phyloP scores from a whole-genome alignment of 768 basidiomycete genomes.

The Coprinellus aureogranulatus region DNA sequence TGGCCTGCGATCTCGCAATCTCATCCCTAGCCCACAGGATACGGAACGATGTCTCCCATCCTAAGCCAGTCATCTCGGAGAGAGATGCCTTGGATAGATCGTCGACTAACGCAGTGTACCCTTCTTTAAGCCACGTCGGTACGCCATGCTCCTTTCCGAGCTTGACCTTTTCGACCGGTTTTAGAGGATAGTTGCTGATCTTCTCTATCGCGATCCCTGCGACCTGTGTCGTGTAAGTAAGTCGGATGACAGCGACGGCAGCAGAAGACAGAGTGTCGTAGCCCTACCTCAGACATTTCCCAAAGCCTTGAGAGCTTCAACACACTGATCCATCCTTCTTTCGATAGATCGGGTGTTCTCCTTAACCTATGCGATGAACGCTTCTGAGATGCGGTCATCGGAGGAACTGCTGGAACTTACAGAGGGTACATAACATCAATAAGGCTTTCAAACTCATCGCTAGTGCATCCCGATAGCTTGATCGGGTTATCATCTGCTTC shows the following conservation, averaged over 20 bases:
- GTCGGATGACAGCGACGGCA: too few species aligned
- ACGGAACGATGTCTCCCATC: neutral
- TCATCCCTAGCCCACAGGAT: neutral
- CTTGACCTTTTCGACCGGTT: neutral
- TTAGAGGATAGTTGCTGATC: neutral
- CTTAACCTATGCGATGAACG: neutral
- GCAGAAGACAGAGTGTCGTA: too few species aligned
- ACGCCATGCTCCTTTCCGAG: neutral
- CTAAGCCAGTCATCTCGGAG: neutral
- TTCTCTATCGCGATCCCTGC: neutral
- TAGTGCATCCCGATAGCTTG: neutral
- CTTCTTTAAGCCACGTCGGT: neutral
- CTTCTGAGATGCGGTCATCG: neutral
- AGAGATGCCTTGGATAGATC: neutral
- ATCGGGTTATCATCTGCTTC: neutral
- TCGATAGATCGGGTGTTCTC: neutral
- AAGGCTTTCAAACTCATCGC: neutral
- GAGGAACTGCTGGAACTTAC: neutral
- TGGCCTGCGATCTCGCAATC: neutral
- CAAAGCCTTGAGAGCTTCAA: neutral
- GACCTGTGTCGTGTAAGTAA: neutral
- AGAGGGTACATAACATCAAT: conserved; percentile 1
- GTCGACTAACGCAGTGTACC: neutral
- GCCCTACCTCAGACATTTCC: neutral
- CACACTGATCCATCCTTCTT: neutral